These are phyloP conservation scores for Dittrichia graveolens DNA, from an alignment of 129 eudicot species.

Conservation along the genomic window DNA sequence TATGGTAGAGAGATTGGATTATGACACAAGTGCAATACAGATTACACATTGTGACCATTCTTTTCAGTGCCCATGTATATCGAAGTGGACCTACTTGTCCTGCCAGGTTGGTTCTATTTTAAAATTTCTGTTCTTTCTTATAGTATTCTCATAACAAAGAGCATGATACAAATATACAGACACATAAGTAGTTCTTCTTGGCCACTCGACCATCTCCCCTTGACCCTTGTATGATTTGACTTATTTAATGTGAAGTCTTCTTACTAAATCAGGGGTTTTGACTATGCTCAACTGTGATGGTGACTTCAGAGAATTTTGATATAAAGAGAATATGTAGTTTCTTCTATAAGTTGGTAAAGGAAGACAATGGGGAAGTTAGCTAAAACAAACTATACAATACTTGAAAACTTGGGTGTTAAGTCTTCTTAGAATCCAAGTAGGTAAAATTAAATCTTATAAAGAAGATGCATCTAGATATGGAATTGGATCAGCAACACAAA, in stretches of 20 bases:
- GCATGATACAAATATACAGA: background rate
- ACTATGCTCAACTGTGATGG: constrained; percentile 1
- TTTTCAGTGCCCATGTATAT: constrained; percentile 79
- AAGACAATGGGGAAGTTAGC: background rate
- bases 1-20: constrained; percentile 86
- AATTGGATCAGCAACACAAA: background rate
- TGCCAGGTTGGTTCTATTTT: constrained; percentile 67
- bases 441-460: too few relatives aligned
- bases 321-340: background rate
- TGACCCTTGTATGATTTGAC: background rate
- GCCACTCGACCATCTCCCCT: background rate
- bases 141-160: background rate
- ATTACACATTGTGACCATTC: constrained; percentile 91
- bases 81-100: constrained; percentile 87
- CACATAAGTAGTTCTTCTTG: constrained; percentile 1
- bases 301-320: constrained; percentile 7
- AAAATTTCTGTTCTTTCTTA: background rate
- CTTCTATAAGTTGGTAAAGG: background rate
- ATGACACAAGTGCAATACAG: constrained; percentile 90
- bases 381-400: constrained; percentile 7
- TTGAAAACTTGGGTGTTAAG: background rate
- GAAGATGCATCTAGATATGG: background rate
- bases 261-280: background rate
- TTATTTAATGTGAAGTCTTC: constrained; percentile 2
- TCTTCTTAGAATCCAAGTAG: too few relatives aligned